phyloP scores from a whole-genome alignment of 1,284 basidiomycete genomes.

The Cutaneotrichosporon dermatis region DNA sequence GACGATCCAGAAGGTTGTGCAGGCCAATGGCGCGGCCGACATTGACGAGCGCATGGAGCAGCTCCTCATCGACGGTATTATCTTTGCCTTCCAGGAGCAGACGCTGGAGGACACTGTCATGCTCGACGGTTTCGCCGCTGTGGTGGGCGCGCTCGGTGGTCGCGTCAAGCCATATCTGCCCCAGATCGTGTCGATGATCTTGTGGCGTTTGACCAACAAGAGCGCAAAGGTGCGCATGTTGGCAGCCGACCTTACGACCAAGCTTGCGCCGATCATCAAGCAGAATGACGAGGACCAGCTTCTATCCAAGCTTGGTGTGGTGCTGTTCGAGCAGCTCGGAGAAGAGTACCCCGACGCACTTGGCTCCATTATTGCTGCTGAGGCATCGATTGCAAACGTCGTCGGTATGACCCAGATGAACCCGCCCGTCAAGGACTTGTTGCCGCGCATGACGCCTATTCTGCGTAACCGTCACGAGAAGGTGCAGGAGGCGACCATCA shows the following conservation, averaged over 20 bases:
- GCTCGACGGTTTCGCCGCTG: constrained; percentile 96
- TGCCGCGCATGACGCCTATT: constrained; percentile 99
- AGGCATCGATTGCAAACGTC: constrained; percentile 97
- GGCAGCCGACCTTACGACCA: constrained; percentile 92
- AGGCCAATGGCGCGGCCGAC: constrained; percentile 87
- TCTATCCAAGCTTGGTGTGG: constrained; percentile 91
- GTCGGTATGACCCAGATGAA: constrained; percentile 99
- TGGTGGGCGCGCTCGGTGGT: constrained; percentile 92
- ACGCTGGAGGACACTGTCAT: constrained; percentile 98
- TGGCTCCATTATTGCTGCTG: constrained; percentile 96
- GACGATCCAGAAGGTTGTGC: constrained; percentile 95
- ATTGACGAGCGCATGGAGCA: constrained; percentile 95
- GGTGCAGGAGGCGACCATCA: constrained; percentile 98
- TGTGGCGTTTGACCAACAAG: constrained; percentile 99
- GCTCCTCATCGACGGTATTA: constrained; percentile 93
- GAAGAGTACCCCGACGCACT: constrained; percentile 99
- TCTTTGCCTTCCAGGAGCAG: constrained; percentile 99
- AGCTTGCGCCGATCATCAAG: constrained; percentile 95
- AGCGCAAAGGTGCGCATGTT: constrained; percentile 98
- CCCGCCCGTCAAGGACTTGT: constrained; percentile 94
- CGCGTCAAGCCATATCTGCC: constrained; percentile 99
- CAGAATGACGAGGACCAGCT: constrained; percentile 97
- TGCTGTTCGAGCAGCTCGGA: constrained; percentile 96
- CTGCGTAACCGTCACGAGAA: constrained; percentile 98
- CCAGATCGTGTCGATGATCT: constrained; percentile 98